phyloP scores from a whole-genome alignment of 2,329 filamentous ascomycete species.

The Nakataea oryzae region DNA sequence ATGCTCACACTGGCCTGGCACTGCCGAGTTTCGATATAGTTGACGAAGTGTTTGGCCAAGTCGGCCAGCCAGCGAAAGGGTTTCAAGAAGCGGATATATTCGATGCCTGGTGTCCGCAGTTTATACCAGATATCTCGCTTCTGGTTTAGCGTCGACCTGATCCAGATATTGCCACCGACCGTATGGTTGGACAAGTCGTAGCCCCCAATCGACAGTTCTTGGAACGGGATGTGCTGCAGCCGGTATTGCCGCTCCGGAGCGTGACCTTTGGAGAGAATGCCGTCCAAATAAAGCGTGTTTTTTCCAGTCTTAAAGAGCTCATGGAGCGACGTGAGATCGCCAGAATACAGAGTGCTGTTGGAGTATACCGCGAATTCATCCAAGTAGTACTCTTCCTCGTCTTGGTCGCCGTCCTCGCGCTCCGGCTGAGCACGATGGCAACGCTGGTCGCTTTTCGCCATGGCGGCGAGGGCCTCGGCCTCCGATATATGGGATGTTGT shows the following conservation, averaged over 20 bases:
- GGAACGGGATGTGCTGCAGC: slow-evolving; percentile 46
- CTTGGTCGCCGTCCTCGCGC: slow-evolving; percentile 3
- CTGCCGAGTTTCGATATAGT: slow-evolving; percentile 39
- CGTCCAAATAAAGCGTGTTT: slow-evolving; percentile 45
- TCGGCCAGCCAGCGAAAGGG: slow-evolving; percentile 63
- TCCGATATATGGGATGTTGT: neutral
- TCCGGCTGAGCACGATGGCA: neutral
- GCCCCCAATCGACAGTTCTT: slow-evolving; percentile 51
- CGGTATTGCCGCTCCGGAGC: slow-evolving; percentile 24
- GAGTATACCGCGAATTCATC: slow-evolving; percentile 50
- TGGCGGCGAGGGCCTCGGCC: neutral
- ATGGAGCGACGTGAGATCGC: slow-evolving; percentile 46
- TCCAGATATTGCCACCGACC: slow-evolving; percentile 48
- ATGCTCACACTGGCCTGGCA: slow-evolving; percentile 32
- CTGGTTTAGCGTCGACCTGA: slow-evolving; percentile 42
- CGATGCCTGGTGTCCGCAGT: slow-evolving; percentile 40
- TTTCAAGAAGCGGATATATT: slow-evolving; percentile 52
- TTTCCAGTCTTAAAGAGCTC: slow-evolving; percentile 27
- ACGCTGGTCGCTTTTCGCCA: neutral
- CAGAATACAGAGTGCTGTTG: slow-evolving; percentile 19
- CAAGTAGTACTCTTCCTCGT: slow-evolving; percentile 25
- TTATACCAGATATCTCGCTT: slow-evolving; percentile 48
- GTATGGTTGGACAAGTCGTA: slow-evolving; percentile 43
- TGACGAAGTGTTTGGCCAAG: slow-evolving; percentile 61
- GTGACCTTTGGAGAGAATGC: slow-evolving; percentile 37